Evolutionary conservation across 306 rosid genomes (phyloP).

Genomic region (Dalbergia oliveri): DNA sequence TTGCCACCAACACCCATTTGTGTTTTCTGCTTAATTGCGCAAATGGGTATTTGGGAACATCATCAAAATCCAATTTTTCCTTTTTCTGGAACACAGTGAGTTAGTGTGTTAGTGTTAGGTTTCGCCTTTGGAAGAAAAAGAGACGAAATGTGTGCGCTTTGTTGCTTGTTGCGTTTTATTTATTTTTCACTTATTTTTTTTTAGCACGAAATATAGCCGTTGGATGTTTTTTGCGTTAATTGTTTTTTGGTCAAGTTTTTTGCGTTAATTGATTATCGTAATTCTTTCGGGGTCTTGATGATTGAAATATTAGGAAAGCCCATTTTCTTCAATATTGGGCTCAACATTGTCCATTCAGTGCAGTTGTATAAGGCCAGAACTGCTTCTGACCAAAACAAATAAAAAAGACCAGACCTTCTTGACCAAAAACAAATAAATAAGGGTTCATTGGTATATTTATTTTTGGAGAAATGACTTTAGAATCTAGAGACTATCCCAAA

Average conservation of each 20-base stretch:
- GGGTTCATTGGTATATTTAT: too few relatives aligned
- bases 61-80: slow-evolving; percentile 1
- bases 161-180: not conserved
- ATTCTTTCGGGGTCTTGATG: not conserved
- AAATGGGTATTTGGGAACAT: slow-evolving; percentile 40
- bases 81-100: not conserved
- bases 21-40: slow-evolving; percentile 21
- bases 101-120: slow-evolving; percentile 31
- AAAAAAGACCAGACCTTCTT: too few relatives aligned
- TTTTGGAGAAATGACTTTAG: too few relatives aligned
- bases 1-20: slow-evolving; percentile 85
- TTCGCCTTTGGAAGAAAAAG: slow-evolving; percentile 30
- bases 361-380: accelerated
- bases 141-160: not conserved
- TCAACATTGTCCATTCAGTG: not conserved
- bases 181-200: not conserved
- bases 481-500: too few relatives aligned
- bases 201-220: slow-evolving; percentile 41
- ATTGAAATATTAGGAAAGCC: slow-evolving; percentile 22
- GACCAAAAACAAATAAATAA: too few relatives aligned
- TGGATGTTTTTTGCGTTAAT: slow-evolving; percentile 42
- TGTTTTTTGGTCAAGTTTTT: not conserved
- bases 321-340: slow-evolving; percentile 32
- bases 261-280: slow-evolving; percentile 46
- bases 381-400: too few relatives aligned